Base-by-base conservation (phyloP, 1,284 basidiomycete species). In the Cutaneotrichosporon cutaneum region DNA sequence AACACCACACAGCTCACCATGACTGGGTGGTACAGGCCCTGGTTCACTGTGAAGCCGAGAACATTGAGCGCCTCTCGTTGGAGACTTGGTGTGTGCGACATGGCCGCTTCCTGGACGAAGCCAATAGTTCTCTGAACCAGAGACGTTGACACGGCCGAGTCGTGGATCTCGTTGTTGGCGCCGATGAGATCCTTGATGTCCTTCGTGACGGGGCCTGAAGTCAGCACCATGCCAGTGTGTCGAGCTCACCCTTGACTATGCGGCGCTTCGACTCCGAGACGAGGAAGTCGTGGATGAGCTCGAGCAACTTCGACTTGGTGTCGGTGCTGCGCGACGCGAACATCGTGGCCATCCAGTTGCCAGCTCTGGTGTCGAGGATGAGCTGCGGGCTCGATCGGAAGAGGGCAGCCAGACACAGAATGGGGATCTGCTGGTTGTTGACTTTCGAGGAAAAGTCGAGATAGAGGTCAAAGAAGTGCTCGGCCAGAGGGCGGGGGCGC, bases 141-240 rank as follows among this genome's bases (percentile, higher is more conserved):
- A 3, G 92, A 90, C 1, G 94, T 94, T 75, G 90, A 92, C 57
- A 97, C 91, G 48, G 89, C 92, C 21, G 95, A 96, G 72, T 99
- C 95, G 0, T 93, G 92, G 75, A 97, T 94, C 0, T 88, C 90
- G 69, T 92, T 90, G 0, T 92, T 92, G 70, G 94, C 94, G 2
- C 96, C 96, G 9, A 97, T 90, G 2, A 99, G 82, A 70, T 97
- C 90, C 2, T 89, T 88, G 86, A 97, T 92, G 71, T 93, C 88
- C n/a, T 80, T 78, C 1, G 80, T 70, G 44, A 70, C 67, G 61
- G 66, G 54, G 10, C 60, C 68, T 58, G 32, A 1, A n/a, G 54
- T 66, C 47, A 58, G 54, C 22, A 42, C 30, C 8, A 39, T 4
- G 3, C 22, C 4, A 21, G 22, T 24, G 10, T 13, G 21, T 13